These are phyloP conservation scores for Pisolithus albus DNA, from an alignment of 768 basidiomycete genomes.

Conservation along the genomic window DNA sequence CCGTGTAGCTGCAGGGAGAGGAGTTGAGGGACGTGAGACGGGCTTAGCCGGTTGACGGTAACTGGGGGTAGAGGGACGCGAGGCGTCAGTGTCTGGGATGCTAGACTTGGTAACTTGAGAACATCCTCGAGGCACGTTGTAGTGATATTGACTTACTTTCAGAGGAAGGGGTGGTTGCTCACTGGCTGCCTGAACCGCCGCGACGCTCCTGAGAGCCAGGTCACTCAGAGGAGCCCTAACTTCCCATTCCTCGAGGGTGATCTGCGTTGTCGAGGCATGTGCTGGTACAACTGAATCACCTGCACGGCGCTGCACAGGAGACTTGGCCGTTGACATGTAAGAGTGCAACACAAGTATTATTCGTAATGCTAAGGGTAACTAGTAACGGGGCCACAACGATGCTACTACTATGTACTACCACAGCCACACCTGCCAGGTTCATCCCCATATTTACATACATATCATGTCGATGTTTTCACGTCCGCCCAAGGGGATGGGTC, in stretches of 20 bases:
- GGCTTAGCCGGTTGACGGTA: conserved; percentile 36
- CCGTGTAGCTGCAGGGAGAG: conserved; percentile 15
- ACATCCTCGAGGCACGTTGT: conserved; percentile 8
- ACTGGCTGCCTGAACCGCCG: conserved; percentile 51
- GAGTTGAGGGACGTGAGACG: conserved; percentile 43
- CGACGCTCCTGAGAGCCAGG: conserved; percentile 58
- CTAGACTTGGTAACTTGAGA: conserved; percentile 37
- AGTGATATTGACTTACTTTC: conserved; percentile 50
- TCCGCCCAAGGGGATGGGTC: conserved; percentile 29
- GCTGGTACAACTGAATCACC: conserved; percentile 18
- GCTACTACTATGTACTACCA: too few species aligned
- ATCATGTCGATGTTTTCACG: conserved; percentile 1
- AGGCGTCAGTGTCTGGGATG: conserved; percentile 29
- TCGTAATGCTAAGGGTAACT: background rate
- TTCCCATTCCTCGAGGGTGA: conserved; percentile 91
- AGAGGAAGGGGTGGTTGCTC: conserved; percentile 59
- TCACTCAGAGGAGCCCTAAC: conserved; percentile 70
- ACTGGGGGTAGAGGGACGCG: conserved; percentile 28
- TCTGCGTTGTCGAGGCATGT: conserved; percentile 35
- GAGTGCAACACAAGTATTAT: too few species aligned
- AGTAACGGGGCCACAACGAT: too few species aligned
- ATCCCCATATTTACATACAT: background rate
- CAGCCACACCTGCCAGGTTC: background rate
- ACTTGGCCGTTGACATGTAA: conserved; percentile 19
- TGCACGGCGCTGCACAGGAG: conserved; percentile 21